Base-by-base conservation (phyloP, 176 grass and related monocot genomes). In the Raddia guianensis region DNA sequence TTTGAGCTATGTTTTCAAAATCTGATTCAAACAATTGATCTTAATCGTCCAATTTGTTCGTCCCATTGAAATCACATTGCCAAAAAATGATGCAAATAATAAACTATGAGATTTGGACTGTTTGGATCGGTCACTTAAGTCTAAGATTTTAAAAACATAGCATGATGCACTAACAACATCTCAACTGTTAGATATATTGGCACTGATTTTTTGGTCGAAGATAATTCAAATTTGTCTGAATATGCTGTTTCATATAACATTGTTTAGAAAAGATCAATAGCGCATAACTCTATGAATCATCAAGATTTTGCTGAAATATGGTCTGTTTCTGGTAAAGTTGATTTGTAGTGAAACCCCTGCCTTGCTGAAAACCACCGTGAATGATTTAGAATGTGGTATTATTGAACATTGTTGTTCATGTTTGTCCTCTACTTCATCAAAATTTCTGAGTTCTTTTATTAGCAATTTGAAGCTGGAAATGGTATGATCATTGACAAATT, bases 401-500 rank as follows among this genome's bases (percentile, higher is more conserved):
- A n/a, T 75, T 68, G 8, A 2, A 2, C 56, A 6, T 45, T 35
- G 7, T 83, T 83, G 46, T 44, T 63, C 59, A 35, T 70, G 19
- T 16, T 55, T 73, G 21, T 54, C 16, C 9, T 63, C 47, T 7
- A 11, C 12, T 57, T 9, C 3, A n/a, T 3, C 37, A 60, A 20
- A 48, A 7, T 87, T 43, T 42, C 9, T 62, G 43, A 32, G 8
- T 34, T 6, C 1, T 8, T 77, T n/a, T 59, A 33, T 72, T 59
- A 20, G 49, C 0, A 13, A 51, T 63, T 71, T 12, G n/a, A 46
- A 66, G 16, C 68, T 75, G 64, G 50, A 51, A 19, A 1, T 6
- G 9, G 16, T 53, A 37, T 53, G 62, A 70, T 52, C 75, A 27
- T 72, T 4, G 52, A 59, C 19, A 53, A 72, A 51, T 84, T 5